These are phyloP conservation scores for Ordospora pajunii DNA, from an alignment of 371 early-diverging fungal genomes.

Conservation along the genomic window DNA sequence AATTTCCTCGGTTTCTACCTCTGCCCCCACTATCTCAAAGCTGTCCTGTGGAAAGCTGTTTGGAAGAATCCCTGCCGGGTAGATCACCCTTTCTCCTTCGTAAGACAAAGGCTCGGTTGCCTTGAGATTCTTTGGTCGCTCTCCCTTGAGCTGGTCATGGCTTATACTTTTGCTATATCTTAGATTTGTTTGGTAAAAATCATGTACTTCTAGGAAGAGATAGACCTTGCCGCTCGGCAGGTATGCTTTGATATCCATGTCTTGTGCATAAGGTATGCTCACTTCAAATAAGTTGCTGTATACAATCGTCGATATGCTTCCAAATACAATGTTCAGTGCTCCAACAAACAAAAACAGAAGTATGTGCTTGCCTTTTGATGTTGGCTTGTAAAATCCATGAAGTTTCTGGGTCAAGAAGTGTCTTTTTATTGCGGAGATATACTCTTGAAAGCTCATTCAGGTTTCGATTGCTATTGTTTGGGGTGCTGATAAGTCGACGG, in stretches of 20 bases:
- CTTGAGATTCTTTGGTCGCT: conserved; percentile 55
- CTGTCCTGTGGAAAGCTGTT: conserved; percentile 81
- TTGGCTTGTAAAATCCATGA: background rate
- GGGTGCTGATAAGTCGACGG: background rate
- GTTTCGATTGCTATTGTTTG: background rate
- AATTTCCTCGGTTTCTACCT: conserved; percentile 66
- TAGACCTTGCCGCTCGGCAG: conserved; percentile 22
- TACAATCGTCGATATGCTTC: conserved; percentile 1
- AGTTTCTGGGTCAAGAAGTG: conserved; percentile 4
- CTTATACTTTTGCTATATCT: conserved; percentile 80
- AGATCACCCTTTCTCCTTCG: conserved; percentile 63
- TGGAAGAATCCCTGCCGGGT: conserved; percentile 96
- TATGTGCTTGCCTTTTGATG: background rate
- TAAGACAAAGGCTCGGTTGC: conserved; percentile 63
- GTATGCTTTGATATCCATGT: background rate
- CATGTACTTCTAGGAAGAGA: conserved; percentile 67
- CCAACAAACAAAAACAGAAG: background rate
- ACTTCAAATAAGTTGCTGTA: conserved; percentile 10
- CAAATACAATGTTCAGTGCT: background rate
- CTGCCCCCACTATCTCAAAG: conserved; percentile 55
- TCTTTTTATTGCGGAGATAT: background rate
- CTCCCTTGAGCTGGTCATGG: conserved; percentile 71
- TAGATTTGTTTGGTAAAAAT: conserved; percentile 93
- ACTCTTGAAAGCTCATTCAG: background rate
- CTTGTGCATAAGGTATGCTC: background rate